Percentiles rank a stretch among this genome's conserved stretches.
Evolutionary conservation across 2,329 filamentous ascomycete species (phyloP).

Genomic region (Ustulina deusta): DNA sequence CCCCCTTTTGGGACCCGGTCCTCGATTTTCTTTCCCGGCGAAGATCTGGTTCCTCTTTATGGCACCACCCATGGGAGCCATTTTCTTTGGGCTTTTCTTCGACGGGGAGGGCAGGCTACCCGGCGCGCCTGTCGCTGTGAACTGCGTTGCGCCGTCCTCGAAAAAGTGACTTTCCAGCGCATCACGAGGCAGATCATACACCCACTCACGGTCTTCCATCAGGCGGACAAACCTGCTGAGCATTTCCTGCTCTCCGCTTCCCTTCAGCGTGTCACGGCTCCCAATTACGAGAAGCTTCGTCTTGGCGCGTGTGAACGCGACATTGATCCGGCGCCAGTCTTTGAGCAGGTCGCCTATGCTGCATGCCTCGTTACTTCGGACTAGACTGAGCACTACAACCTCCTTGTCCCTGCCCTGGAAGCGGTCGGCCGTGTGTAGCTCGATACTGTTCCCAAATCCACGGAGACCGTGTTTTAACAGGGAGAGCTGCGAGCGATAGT

Average conservation of each 20-base stretch:
- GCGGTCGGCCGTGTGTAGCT: conserved; percentile 97
- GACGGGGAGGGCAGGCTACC: conserved; percentile 40
- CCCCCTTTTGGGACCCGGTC: conserved; percentile 63
- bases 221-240: conserved; percentile 79
- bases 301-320: conserved; percentile 92
- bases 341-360: conserved; percentile 91
- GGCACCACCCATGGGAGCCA: conserved; percentile 13
- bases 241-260: conserved; percentile 78
- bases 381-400: conserved; percentile 86
- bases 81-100: conserved; percentile 41
- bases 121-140: conserved; percentile 50
- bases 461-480: conserved; percentile 80
- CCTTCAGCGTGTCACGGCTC: conserved; percentile 81
- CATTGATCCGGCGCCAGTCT: conserved; percentile 94
- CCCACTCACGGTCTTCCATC: conserved; percentile 83
- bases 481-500: conserved; percentile 92
- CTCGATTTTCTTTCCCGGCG: conserved; percentile 59
- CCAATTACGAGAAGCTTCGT: conserved; percentile 92
- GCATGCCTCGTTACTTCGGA: conserved; percentile 84
- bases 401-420: conserved; percentile 98
- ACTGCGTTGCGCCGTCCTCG: conserved; percentile 66
- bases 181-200: conserved; percentile 75
- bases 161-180: conserved; percentile 77
- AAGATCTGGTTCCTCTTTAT: conserved; percentile 25
- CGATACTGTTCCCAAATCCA: conserved; percentile 70